Conservation (phyloP, 2,329 filamentous ascomycete species). For the Colletotrichum orchidophilum region DNA sequence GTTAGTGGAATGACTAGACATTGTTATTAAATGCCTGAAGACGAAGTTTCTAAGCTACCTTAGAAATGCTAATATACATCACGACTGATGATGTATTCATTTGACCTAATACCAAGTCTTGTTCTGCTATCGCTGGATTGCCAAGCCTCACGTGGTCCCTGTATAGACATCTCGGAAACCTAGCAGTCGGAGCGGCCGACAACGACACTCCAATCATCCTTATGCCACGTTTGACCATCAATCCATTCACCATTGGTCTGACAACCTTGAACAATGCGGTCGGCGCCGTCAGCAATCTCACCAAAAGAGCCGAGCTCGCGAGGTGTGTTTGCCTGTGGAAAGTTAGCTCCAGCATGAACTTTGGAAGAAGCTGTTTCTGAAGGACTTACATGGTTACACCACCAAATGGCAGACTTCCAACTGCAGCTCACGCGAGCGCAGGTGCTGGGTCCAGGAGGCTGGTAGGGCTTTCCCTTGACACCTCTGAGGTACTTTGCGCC, state of each 20-base stretch:
- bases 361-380: neutral
- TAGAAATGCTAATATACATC: neutral
- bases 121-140: neutral
- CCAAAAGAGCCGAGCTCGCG: neutral
- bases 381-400: conserved; percentile 25
- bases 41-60: neutral
- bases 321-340: neutral
- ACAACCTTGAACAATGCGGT: neutral
- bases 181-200: neutral
- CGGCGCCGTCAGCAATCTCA: conserved; percentile 14
- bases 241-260: neutral
- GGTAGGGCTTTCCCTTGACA: neutral
- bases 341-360: neutral
- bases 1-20: no score
- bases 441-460: conserved; percentile 2
- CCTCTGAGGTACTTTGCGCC: conserved; percentile 19
- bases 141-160: neutral
- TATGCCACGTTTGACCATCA: conserved; percentile 2
- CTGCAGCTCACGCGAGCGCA: conserved; percentile 30
- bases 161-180: neutral
- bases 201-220: conserved; percentile 4
- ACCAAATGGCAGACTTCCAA: conserved; percentile 13
- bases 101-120: neutral
- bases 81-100: neutral
- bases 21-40: neutral